Conservation (phyloP, 371 early-diverging fungal species). For the Polyrhizophydium stewartii region DNA sequence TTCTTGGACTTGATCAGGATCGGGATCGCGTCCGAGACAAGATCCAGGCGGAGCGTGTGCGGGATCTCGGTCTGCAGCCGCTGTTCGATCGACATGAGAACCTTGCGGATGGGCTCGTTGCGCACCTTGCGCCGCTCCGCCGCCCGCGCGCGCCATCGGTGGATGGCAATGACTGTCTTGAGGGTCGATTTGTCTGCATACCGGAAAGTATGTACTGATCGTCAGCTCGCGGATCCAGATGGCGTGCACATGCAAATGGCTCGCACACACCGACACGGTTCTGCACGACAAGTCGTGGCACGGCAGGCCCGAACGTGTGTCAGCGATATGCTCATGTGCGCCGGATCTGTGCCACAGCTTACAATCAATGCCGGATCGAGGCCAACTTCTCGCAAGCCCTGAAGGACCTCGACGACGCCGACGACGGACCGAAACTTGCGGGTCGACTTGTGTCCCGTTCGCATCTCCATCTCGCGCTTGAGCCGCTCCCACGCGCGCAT, state of each 20-base stretch:
- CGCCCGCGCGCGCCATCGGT: constrained; percentile 6
- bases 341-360: not conserved
- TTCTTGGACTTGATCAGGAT: too few relatives aligned
- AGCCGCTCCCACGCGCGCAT: constrained; percentile 9
- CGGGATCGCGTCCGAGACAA: too few relatives aligned
- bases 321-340: too few relatives aligned
- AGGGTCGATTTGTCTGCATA: constrained; percentile 8
- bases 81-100: not conserved
- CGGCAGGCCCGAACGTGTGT: too few relatives aligned
- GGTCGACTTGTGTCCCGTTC: constrained; percentile 3
- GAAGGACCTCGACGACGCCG: constrained; percentile 1
- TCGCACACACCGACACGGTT: too few relatives aligned
- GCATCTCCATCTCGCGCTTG: constrained; percentile 6
- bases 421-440: constrained; percentile 5
- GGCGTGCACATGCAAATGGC: too few relatives aligned
- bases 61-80: too few relatives aligned
- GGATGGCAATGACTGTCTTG: constrained; percentile 2
- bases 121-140: constrained; percentile 1
- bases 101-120: constrained; percentile 8
- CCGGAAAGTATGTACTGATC: too few relatives aligned
- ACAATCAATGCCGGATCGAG: constrained; percentile 6
- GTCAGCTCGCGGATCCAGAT: too few relatives aligned
- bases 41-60: too few relatives aligned
- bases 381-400: constrained; percentile 6
- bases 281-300: too few relatives aligned